phyloP scores from a whole-genome alignment of 176 grass and related monocot species.

The Raddia guianensis region DNA sequence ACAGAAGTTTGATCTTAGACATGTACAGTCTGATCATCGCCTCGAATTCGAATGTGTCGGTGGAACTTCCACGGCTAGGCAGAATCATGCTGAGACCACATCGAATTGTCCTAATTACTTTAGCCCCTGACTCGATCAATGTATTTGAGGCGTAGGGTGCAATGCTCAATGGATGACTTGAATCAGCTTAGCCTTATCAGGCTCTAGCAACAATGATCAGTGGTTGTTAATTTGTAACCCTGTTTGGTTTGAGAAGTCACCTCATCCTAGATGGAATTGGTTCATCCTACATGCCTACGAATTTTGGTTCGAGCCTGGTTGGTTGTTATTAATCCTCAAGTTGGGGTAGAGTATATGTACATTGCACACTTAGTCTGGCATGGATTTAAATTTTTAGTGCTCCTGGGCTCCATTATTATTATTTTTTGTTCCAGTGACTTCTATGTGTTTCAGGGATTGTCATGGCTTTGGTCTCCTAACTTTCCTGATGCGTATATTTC shows the following conservation, averaged over 20 bases:
- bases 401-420: background rate
- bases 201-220: background rate
- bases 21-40: background rate
- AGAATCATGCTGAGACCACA: background rate
- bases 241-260: too few species aligned
- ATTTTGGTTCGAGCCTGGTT: background rate
- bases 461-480: slow-evolving; percentile 15
- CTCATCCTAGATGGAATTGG: too few species aligned
- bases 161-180: background rate
- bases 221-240: background rate
- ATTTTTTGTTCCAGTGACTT: background rate
- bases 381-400: background rate
- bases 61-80: background rate
- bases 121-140: background rate
- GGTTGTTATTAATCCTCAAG: background rate
- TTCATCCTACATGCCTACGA: too few species aligned
- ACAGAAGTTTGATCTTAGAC: background rate
- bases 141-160: background rate
- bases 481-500: background rate
- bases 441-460: background rate
- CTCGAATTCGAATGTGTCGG: background rate
- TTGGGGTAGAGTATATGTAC: background rate
- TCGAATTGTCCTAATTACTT: background rate
- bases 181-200: background rate
- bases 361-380: background rate